Base-by-base conservation (phyloP, 441 rosid species). In the Syzygium malaccense region DNA sequence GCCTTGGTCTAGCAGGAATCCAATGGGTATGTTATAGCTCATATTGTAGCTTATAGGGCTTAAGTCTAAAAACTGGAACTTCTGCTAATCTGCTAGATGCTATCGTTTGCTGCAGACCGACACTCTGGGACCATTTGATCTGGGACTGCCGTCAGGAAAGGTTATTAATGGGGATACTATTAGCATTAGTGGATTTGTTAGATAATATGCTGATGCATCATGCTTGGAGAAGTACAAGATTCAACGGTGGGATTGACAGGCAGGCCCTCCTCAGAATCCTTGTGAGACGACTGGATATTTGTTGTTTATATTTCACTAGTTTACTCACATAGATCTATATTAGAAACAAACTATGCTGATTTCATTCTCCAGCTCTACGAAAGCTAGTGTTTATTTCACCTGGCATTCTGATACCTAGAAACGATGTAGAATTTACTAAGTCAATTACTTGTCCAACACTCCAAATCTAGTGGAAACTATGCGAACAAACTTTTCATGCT, bases 1-100 rank as follows among this genome's bases (percentile, higher is more conserved):
- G 98, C 92, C 95, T 96, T 88, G 99, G 98, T 37, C 90, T 97
- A 71, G 94, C 98, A 87, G 97, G 94, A 91, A 95, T 97, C 90
- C 95, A 97, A 92, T 96, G 99, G 99, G 98, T 96, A 94, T 60
- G 86, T 89, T 32, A 87, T 86, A 88, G 64, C 66, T 88, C 28
- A 49, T 32, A 41, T 55, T 15, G 80, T 78, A 25, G 53, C 30
- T 41, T 41, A 78, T 6, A 3, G 53, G 53, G 80, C 49, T 10
- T 4, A 49, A 13, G 53, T 86, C 51, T 37, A 71, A 23, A 23
- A 14, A 30, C 56, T 19, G 56, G 26, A 26, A 78, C 48, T 87
- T 2, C 37, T 89, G 62, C 85, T 60, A 55, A 53, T 48, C 48
- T 85, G 48, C 86, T 18, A 14, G 19, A 48, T 3, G 56, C 75